Conservation (phyloP, 805 yeast genomes). For the Candida glaebosa region DNA sequence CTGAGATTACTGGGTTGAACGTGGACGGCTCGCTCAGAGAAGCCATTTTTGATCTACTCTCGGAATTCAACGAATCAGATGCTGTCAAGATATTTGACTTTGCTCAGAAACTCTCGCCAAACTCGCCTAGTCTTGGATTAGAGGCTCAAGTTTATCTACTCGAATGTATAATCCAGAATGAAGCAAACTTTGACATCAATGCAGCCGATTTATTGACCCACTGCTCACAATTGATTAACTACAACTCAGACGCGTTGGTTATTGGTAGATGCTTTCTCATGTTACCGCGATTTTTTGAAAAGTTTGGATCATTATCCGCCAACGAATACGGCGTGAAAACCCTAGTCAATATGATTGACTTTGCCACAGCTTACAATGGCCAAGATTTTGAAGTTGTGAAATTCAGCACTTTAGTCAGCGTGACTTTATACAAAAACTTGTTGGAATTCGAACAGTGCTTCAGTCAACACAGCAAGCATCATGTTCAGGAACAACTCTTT, state of each 20-base stretch:
- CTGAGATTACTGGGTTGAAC: slow-evolving; percentile 70
- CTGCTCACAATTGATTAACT: slow-evolving; percentile 11
- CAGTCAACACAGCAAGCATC: slow-evolving; percentile 8
- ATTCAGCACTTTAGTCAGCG: slow-evolving; percentile 46
- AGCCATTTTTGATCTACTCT: slow-evolving; percentile 53
- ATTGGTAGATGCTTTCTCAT: slow-evolving; percentile 47
- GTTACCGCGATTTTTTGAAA: slow-evolving; percentile 56
- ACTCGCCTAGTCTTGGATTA: slow-evolving; percentile 21
- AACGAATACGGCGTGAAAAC: slow-evolving; percentile 25
- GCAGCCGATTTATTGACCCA: slow-evolving; percentile 18
- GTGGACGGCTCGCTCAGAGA: slow-evolving; percentile 55
- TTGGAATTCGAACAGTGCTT: slow-evolving; percentile 13
- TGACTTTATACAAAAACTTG: slow-evolving; percentile 45
- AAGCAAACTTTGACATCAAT: slow-evolving; percentile 20
- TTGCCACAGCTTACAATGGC: slow-evolving; percentile 14
- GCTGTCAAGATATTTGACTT: slow-evolving; percentile 21
- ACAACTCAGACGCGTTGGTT: slow-evolving; percentile 30
- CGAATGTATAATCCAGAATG: slow-evolving; percentile 42
- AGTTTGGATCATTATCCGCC: slow-evolving; percentile 38
- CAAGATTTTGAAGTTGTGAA: slow-evolving; percentile 17
- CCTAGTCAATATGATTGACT: slow-evolving; percentile 23
- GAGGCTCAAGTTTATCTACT: slow-evolving; percentile 44
- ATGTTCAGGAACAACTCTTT: slow-evolving; percentile 33
- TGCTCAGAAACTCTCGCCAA: slow-evolving; percentile 5
- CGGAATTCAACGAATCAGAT: slow-evolving; percentile 45